Evolutionary conservation across 2,329 filamentous ascomycete species (phyloP), one percentile per base, ranked within the genome.

Genomic region (Calonectria henricotiae): DNA sequence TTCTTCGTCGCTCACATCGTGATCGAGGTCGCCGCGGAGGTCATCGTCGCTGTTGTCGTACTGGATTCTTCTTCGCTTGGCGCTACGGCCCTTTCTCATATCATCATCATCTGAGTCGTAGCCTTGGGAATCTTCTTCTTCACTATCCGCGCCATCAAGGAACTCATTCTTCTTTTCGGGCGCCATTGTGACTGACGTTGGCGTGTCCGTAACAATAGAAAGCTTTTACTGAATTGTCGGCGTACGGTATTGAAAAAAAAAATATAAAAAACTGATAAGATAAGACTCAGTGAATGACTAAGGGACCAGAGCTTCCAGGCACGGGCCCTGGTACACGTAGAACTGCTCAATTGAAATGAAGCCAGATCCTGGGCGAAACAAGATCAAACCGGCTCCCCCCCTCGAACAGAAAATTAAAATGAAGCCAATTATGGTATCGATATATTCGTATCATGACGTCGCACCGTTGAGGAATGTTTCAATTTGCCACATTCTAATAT

Each of bases 111-210:
- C 92, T 0, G 92, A 94, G 72, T 93, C 86, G 79, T 93, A 93
- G 67, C 88, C 90, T 61, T 85, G 82, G 72, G 83, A 83, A 43
- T 86, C 85, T 54, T 91, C 89, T 41, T 90, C 89, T 23, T 90
- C 88, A 77, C 90, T 92, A 20, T 89, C 86, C 3, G 78, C 80
- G 2, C 83, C 85, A 72, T 91, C 90, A 35, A 95, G 88, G 76
- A 92, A 95, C 63, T 93, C 88, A 80, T 94, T 94, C 75, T 89
- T 88, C 79, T 92, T 94, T 78, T 91, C 89, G 46, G 89, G 85
- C 1, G 91, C 82, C 92, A 95, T 94, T 41, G 64, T 51, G 49
- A 62, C 47, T 51, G 49, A 62, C 47, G 46, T 58, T 63, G 69
- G 62, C 39, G 65, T 43, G 66, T 51, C 39, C n/a, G 37, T 37